Conservation (phyloP, 768 basidiomycete genomes). For the Chiua virens region DNA sequence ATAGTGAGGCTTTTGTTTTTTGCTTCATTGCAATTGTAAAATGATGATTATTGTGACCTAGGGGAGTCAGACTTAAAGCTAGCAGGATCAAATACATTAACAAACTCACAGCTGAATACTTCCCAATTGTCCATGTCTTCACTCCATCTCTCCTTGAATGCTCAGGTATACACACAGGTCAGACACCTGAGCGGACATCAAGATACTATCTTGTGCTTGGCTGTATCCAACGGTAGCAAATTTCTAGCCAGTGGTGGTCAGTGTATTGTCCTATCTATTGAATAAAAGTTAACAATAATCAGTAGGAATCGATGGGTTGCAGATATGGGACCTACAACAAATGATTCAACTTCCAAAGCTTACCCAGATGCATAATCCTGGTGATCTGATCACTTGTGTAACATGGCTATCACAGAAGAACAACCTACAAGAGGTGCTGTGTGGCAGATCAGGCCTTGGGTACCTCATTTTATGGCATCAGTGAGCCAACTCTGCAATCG, state of each 20-base stretch:
- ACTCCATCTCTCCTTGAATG: background rate
- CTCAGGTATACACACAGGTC: background rate
- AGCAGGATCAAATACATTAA: too few species aligned
- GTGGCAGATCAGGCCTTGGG: slow-evolving; percentile 5
- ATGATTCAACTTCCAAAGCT: background rate
- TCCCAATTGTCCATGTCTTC: background rate
- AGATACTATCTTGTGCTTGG: background rate
- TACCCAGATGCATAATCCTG: background rate
- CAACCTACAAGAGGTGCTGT: background rate
- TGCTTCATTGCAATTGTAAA: too few species aligned
- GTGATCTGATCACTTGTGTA: slow-evolving; percentile 5
- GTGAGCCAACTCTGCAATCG: background rate
- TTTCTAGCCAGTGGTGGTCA: slow-evolving; percentile 5
- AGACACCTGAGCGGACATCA: background rate
- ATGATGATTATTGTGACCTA: too few species aligned
- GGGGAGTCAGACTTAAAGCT: too few species aligned
- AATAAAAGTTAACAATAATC: too few species aligned
- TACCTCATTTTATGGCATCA: slow-evolving; percentile 6
- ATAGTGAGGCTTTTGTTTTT: too few species aligned
- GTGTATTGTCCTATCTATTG: background rate
- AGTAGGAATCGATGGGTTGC: slow-evolving; percentile 1
- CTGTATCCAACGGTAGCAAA: background rate
- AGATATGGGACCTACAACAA: slow-evolving; percentile 7
- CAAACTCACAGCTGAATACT: too few species aligned
- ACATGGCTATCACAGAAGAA: slow-evolving; percentile 3